Evolutionary conservation across 495 filamentous ascomycete species (phyloP).

Genomic region (Podospora pseudoanserina): DNA sequence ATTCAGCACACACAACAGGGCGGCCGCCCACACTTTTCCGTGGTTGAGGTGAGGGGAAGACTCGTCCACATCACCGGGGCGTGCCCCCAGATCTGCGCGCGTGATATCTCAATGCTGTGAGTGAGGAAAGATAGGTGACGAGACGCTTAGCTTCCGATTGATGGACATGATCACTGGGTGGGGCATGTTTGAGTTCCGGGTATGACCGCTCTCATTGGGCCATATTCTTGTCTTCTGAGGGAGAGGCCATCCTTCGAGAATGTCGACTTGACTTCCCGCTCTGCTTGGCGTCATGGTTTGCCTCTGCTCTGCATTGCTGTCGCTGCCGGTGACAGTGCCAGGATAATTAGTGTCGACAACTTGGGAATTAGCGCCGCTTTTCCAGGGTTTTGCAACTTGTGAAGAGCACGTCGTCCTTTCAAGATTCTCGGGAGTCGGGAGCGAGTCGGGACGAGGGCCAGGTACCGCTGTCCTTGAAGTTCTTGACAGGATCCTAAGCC

Average conservation of each 20-base stretch:
- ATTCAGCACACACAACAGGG: constrained; percentile 10
- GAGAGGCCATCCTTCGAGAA: background rate
- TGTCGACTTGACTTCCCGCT: background rate
- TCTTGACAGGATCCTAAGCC: no score
- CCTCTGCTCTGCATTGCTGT: no score
- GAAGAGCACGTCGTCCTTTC: no score
- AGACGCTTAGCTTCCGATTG: constrained; percentile 19
- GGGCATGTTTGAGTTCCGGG: background rate
- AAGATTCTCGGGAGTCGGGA: no score
- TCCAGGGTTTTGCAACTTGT: no score
- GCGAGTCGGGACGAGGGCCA: no score
- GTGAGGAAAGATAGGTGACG: background rate
- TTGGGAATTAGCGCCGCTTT: no score
- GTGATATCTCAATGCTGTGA: background rate
- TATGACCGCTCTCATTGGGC: background rate
- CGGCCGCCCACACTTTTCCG: constrained; percentile 11
- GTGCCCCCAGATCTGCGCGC: background rate
- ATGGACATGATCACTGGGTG: background rate
- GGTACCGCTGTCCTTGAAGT: no score
- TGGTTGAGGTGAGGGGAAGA: background rate
- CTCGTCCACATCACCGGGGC: no score
- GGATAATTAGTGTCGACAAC: no score
- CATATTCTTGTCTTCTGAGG: background rate
- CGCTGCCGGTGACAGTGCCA: no score
- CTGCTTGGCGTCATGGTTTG: no score